Percentiles rank a stretch among this genome's conserved stretches.
Conservation (phyloP, 1,284 basidiomycete genomes). For the Phenoliferia sp. region DNA sequence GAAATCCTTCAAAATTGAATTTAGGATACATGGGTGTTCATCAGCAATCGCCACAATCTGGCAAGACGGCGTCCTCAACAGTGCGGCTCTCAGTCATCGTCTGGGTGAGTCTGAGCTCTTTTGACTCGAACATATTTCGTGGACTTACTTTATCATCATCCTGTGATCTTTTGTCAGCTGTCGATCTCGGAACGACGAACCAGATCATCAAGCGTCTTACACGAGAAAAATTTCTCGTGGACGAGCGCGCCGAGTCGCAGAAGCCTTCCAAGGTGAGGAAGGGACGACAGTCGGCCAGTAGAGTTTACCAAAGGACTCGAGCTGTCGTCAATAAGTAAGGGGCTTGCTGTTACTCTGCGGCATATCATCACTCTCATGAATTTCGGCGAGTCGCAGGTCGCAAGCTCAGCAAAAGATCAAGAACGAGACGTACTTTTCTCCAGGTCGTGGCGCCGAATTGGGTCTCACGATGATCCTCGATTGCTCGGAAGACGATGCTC, state of each 20-base stretch:
- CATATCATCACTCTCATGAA: not conserved
- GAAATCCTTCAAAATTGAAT: too few species aligned
- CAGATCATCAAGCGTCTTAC: constrained; percentile 23
- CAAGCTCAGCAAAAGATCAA: constrained; percentile 11
- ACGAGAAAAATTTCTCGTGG: constrained; percentile 16
- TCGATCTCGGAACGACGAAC: constrained; percentile 14
- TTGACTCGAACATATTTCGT: too few species aligned
- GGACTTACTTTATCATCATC: not conserved
- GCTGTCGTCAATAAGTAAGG: constrained; percentile 18
- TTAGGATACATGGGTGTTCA: too few species aligned
- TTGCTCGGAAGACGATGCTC: not conserved
- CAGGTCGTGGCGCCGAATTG: constrained; percentile 13
- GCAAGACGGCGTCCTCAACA: constrained; percentile 11
- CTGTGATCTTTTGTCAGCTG: not conserved
- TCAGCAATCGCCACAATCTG: constrained; percentile 18
- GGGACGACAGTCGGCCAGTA: not conserved
- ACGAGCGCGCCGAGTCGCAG: constrained; percentile 1
- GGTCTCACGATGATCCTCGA: constrained; percentile 1
- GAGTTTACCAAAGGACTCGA: not conserved
- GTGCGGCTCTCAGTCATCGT: constrained; percentile 3
- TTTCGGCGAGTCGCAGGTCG: constrained; percentile 5
- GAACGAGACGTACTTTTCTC: constrained; percentile 18
- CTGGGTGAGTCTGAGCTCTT: constrained; percentile 7
- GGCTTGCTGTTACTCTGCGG: too few species aligned
- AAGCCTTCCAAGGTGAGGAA: not conserved